Evolutionary conservation across 2,329 filamentous ascomycete genomes (phyloP).

Genomic region (Coniella lustricola): DNA sequence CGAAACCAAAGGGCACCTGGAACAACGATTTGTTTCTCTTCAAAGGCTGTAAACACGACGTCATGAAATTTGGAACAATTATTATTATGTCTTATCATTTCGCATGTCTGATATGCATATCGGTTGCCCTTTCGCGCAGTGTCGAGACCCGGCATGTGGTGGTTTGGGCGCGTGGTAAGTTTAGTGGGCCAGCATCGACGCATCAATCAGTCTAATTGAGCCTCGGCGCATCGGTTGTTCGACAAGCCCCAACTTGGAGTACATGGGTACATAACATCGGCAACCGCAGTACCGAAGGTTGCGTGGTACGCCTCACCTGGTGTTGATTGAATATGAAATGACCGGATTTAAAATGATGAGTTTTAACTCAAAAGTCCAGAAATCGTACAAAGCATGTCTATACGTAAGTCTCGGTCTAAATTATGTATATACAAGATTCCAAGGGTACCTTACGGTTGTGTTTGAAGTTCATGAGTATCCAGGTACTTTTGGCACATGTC

Average conservation of each 20-base stretch:
- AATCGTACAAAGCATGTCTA: no score
- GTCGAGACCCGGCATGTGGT: conserved; percentile 5
- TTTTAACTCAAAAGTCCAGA: no score
- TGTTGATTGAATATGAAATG: no score
- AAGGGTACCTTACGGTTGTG: no score
- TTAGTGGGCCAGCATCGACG: conserved; percentile 1
- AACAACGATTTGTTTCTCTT: neutral
- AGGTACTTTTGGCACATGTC: neutral
- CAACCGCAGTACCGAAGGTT: no score
- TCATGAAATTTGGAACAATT: neutral
- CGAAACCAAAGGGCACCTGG: no score
- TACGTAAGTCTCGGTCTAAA: no score
- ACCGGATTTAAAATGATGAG: no score
- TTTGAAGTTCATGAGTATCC: neutral
- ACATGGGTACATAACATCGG: no score
- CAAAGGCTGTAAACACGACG: neutral
- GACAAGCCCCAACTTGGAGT: conserved; percentile 2
- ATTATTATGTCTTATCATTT: neutral
- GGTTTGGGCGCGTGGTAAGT: conserved; percentile 8
- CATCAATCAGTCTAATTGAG: conserved; percentile 1
- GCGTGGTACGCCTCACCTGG: no score
- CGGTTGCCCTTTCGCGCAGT: neutral
- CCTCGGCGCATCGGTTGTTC: conserved; percentile 6
- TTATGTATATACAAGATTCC: no score
- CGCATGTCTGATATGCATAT: neutral